Evolutionary conservation across 2,329 filamentous ascomycete species (phyloP), one percentile per base, ranked within the genome.

Genomic region (Ophiostoma perfectum): DNA sequence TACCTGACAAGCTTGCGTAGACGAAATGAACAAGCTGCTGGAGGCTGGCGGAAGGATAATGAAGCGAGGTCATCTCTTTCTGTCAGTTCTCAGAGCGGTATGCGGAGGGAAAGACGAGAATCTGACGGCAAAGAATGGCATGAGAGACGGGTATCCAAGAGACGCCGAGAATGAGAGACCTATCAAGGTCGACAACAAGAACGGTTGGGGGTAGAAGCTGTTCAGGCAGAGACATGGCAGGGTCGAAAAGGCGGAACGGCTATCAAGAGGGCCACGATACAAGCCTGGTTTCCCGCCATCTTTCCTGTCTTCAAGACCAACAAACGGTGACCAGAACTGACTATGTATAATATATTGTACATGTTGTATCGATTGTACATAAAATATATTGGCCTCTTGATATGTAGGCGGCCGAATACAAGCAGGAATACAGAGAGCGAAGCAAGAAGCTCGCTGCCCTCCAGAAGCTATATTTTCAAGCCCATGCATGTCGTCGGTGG

Each of bases 171-270:
- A 60, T 60, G 12, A 60, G 11, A 38, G n/a, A 4, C n/a, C n/a
- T 49, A n/a, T 60, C 55, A 60, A 60, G 55, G 55, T 60, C 55
- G 27, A 60, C 27, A 14, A 60, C 55, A 60, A 60, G 27, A 60
- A 60, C 55, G 27, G 55, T 16, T 38, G 55, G 55, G 55, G 27
- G 5, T 5, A 12, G 27, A 39, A 58, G 27, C 3, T 14, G 4
- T 38, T 6, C 14, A 11, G 55, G 27, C 8, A 55, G n/a, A 7
- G 47, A 18, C 6, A 18, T 16, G 47, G 2, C 27, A 27, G 27
- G 27, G 27, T 27, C 27, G 16, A 52, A 9, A 8, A 55, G 18
- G n/a, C 49, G 27, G 8, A 36, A 27, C 27, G 27, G 27, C 27
- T 27, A 27, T 27, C 27, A 27, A 27, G 27, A 27, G 27, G 27